Conservation (phyloP, 2,329 filamentous ascomycete genomes). For the Onygenales sp. region DNA sequence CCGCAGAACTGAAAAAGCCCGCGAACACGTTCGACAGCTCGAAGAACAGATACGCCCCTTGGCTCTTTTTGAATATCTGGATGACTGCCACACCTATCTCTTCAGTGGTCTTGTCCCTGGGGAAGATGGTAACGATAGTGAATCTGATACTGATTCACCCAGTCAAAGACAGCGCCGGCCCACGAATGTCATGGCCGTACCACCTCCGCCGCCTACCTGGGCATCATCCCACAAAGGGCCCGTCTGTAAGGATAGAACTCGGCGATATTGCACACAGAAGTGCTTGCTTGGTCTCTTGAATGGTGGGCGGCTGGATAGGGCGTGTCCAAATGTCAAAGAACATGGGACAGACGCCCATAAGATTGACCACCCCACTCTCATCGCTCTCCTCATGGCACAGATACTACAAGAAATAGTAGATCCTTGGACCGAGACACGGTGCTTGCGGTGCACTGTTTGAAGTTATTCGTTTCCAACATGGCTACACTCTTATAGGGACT, state of each 20-base stretch:
- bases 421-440: conserved; percentile 8
- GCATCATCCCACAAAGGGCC: conserved; percentile 5
- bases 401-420: conserved; percentile 7
- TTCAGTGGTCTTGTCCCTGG: conserved; percentile 8
- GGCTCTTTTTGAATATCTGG: conserved; percentile 12
- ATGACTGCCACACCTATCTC: conserved; percentile 10
- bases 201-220: conserved; percentile 4
- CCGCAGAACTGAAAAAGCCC: background rate
- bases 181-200: conserved; percentile 7
- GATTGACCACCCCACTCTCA: conserved; percentile 9
- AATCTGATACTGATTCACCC: conserved; percentile 7
- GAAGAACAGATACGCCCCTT: conserved; percentile 1
- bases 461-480: conserved; percentile 13
- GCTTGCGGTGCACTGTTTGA: conserved; percentile 16
- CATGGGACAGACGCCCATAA: conserved; percentile 21
- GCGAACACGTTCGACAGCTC: background rate
- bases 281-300: conserved; percentile 30
- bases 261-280: conserved; percentile 30
- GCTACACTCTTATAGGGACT: conserved; percentile 13
- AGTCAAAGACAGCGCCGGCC: conserved; percentile 7
- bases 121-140: conserved; percentile 6
- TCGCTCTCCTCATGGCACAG: conserved; percentile 6
- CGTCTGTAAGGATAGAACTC: conserved; percentile 9
- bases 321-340: conserved; percentile 30
- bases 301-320: conserved; percentile 21